Percentiles rank a stretch among this genome's conserved stretches.
Conservation (phyloP, 257 asterid species). For the Ophiorrhiza pumila region DNA sequence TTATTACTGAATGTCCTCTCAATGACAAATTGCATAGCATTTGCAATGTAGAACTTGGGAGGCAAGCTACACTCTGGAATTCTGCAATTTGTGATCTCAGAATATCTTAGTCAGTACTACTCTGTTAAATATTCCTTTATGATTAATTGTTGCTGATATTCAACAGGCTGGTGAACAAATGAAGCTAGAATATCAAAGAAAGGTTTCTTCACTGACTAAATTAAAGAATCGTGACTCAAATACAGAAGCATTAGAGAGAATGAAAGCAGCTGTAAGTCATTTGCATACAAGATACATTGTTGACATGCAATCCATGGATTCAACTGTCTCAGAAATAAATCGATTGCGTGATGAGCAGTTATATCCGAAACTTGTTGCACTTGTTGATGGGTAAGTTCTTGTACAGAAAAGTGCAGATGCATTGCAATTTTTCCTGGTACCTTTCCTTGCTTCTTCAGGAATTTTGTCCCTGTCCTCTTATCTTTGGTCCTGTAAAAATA, state of each 20-base stretch:
- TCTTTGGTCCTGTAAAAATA: neutral
- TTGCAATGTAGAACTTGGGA: neutral
- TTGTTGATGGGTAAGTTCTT: constrained; percentile 83
- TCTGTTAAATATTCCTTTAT: neutral
- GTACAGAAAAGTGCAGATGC: constrained; percentile 10
- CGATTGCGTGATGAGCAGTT: constrained; percentile 83
- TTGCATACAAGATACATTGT: constrained; percentile 96
- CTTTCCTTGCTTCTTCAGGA: neutral
- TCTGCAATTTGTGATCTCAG: neutral
- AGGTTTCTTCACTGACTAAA: constrained; percentile 74
- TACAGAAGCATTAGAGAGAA: constrained; percentile 73
- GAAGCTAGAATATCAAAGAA: constrained; percentile 85
- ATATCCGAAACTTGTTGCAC: constrained; percentile 76
- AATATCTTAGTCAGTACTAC: neutral
- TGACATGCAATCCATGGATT: constrained; percentile 99
- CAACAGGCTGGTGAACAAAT: constrained; percentile 89
- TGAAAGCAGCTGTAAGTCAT: constrained; percentile 97
- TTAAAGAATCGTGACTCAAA: constrained; percentile 74
- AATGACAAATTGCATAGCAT: neutral
- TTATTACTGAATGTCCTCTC: neutral
- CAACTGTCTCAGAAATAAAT: constrained; percentile 90
- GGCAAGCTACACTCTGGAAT: neutral
- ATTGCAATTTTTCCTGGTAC: neutral
- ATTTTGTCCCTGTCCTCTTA: neutral
- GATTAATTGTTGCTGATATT: constrained; percentile 21